A percentile compares a stretch with the other conserved stretches of the same genome.
These are phyloP conservation scores for Yamadazyma jaroonii DNA, from an alignment of 1,139 yeast genomes.

Conservation along the genomic window DNA sequence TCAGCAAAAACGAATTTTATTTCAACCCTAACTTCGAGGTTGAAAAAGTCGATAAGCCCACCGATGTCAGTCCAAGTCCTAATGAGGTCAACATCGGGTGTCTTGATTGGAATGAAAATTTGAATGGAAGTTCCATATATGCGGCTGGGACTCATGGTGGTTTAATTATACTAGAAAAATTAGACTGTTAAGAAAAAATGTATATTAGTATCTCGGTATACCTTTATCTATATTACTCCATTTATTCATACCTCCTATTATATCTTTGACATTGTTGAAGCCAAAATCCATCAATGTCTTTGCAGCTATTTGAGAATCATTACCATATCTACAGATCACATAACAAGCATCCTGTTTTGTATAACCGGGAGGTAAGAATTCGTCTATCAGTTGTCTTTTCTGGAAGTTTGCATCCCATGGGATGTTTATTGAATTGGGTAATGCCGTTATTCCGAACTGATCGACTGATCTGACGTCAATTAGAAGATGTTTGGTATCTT, in stretches of 20 bases:
- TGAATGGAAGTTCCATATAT: slow-evolving; percentile 51
- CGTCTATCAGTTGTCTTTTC: slow-evolving; percentile 26
- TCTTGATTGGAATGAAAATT: slow-evolving; percentile 61
- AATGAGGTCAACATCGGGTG: slow-evolving; percentile 52
- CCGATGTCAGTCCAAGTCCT: slow-evolving; percentile 44
- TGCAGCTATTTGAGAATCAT: slow-evolving; percentile 84
- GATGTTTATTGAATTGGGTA: slow-evolving; percentile 61
- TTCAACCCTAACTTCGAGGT: slow-evolving; percentile 26
- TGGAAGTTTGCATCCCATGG: slow-evolving; percentile 54
- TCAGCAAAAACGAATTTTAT: slow-evolving; percentile 13
- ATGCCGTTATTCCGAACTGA: slow-evolving; percentile 65
- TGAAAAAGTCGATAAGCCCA: slow-evolving; percentile 27
- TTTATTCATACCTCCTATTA: slow-evolving; percentile 71
- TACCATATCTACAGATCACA: slow-evolving; percentile 83
- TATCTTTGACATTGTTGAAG: slow-evolving; percentile 54
- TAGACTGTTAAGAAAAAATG: slow-evolving; percentile 33
- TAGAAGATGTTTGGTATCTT: slow-evolving; percentile 22
- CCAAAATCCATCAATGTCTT: slow-evolving; percentile 48
- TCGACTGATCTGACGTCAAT: slow-evolving; percentile 82
- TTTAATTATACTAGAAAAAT: slow-evolving; percentile 58
- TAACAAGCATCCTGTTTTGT: slow-evolving; percentile 24
- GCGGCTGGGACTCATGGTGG: slow-evolving; percentile 72
- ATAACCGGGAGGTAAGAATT: slow-evolving; percentile 19
- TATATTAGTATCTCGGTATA: slow-evolving; percentile 64
- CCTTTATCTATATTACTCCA: slow-evolving; percentile 67